Base-by-base conservation (phyloP, 345 rosid species). In the Euphorbia peplus region DNA sequence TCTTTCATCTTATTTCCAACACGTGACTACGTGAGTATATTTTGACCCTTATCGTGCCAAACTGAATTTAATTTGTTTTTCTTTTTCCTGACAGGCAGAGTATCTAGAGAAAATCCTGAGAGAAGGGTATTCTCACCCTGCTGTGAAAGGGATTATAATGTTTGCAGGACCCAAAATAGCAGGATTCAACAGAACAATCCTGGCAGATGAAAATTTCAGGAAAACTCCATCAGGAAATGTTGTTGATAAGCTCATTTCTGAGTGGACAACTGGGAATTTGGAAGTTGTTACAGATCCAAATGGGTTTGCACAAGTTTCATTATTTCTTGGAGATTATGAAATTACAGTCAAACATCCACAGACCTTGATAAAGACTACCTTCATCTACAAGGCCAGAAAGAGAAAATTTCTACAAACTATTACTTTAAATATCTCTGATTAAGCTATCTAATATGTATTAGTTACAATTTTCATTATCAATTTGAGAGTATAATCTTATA, bases 91-190 rank as follows among this genome's bases (percentile, higher is more conserved):
- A 37, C 69, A 91, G 88, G 83, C 77, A 21, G 30, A 66, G 60
- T 71, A 85, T 72, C 76, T 85, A 29, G 89, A 89, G 77, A 86
- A 86, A 8, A 73, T 87, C 46, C 77, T 91, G 4, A 81, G 93
- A 73, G 98, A 89, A 76, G 93, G 75, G 0, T 82, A 80, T 39
- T 75, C 85, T 5, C 92, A 89, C 72, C 92, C 89, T 37, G 85
- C 89, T 14, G 89, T 86, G 8, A 15, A 84, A 68, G 96, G 96
- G 32, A 89, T 89, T 24, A 84, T 89, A 59, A 80, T 83, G 42
- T 89, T 86, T 61, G 81, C 79, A 1, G 96, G 92, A 8, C 92
- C 98, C 4, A 82, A 52, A 35, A 71, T 64, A 1, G 86, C 93
- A 2, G 87, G 87, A 21, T 92, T 89, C 67, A 72, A 74, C 8